Evolutionary conservation across 1,139 yeast species (phyloP).

Genomic region (Scheffersomyces lignicola): DNA sequence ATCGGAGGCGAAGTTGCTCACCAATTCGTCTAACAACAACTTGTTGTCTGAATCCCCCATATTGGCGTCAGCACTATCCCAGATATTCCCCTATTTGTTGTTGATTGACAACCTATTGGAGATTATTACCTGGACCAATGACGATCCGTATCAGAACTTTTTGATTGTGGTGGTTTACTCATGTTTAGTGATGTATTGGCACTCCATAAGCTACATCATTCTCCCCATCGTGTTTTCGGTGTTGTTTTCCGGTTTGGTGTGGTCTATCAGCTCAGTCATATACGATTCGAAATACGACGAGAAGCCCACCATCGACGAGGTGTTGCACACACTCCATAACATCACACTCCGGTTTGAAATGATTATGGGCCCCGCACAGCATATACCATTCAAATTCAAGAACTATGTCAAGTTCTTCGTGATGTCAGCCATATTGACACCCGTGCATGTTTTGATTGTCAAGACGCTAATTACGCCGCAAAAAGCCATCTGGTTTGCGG

Average conservation of each 20-base stretch:
- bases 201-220: constrained; percentile 28
- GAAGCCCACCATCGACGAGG: constrained; percentile 60
- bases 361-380: constrained; percentile 41
- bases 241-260: constrained; percentile 39
- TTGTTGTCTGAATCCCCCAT: constrained; percentile 45
- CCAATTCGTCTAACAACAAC: constrained; percentile 26
- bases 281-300: constrained; percentile 45
- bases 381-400: constrained; percentile 24
- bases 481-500: constrained; percentile 34
- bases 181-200: constrained; percentile 48
- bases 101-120: constrained; percentile 46
- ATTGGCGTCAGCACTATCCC: constrained; percentile 46
- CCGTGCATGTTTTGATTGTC: constrained; percentile 43
- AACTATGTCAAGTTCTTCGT: constrained; percentile 33
- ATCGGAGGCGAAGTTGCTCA: constrained; percentile 31
- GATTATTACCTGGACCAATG: constrained; percentile 56
- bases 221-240: constrained; percentile 41
- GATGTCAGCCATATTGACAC: constrained; percentile 41
- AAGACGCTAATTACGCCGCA: constrained; percentile 37
- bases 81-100: constrained; percentile 49
- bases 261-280: constrained; percentile 47
- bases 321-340: constrained; percentile 51
- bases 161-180: constrained; percentile 42
- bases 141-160: constrained; percentile 50
- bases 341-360: constrained; percentile 47